These are phyloP conservation scores for Paecilomyces sp. DNA, from an alignment of 2,329 filamentous ascomycete species.

Conservation along the genomic window DNA sequence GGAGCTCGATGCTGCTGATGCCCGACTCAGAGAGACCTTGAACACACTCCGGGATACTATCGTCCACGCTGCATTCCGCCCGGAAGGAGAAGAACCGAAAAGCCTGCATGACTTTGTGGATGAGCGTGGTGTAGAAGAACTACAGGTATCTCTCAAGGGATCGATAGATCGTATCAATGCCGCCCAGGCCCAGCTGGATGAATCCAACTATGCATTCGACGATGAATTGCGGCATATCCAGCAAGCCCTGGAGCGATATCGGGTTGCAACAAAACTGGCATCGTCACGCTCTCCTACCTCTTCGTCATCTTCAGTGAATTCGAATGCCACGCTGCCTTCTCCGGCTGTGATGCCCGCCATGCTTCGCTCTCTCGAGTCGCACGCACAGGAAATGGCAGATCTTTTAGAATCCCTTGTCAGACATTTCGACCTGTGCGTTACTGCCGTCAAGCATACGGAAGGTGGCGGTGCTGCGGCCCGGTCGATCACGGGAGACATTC, in stretches of 20 bases:
- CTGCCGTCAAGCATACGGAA: constrained; percentile 83
- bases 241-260: constrained; percentile 45
- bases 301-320: constrained; percentile 24
- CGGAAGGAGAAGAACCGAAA: constrained; percentile 41
- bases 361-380: constrained; percentile 58
- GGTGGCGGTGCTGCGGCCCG: constrained; percentile 64
- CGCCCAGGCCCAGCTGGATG: constrained; percentile 51
- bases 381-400: constrained; percentile 76
- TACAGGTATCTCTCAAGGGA: constrained; percentile 49
- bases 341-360: constrained; percentile 44
- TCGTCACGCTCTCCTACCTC: constrained; percentile 28
- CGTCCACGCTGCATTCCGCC: constrained; percentile 51
- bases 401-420: constrained; percentile 71
- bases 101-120: constrained; percentile 62
- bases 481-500: constrained; percentile 58
- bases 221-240: constrained; percentile 62
- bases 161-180: constrained; percentile 56
- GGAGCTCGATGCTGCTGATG: constrained; percentile 53
- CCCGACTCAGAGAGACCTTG: constrained; percentile 50
- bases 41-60: constrained; percentile 49
- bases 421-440: constrained; percentile 91
- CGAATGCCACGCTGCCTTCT: constrained; percentile 25
- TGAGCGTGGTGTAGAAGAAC: constrained; percentile 51
- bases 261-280: constrained; percentile 29
- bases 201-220: constrained; percentile 60